Base-by-base conservation (phyloP, 2,329 filamentous ascomycete species). In the Lachnum nothofagi region DNA sequence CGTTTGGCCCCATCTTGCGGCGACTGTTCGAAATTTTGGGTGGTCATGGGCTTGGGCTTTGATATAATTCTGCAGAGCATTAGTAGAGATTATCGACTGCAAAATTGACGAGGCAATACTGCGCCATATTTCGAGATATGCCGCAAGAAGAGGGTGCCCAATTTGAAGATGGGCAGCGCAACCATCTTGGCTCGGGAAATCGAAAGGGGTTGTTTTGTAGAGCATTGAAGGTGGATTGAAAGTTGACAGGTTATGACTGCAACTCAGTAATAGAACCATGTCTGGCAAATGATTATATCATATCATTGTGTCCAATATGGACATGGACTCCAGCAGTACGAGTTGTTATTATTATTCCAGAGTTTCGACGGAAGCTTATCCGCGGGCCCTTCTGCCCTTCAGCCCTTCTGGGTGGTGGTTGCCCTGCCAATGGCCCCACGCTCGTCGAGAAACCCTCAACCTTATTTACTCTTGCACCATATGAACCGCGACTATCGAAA, bases 41-140 rank as follows among this genome's bases (percentile, higher is more conserved):
- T 85, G 81, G 37, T 84, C 80, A 60, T 85, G 81, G 41, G 81
- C 82, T 65, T 82, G 80, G 25, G 71, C 68, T 63, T 85, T 85
- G 61, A 85, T 85, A 56, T 71, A 79, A 63, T 84, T 85, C 81
- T 85, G 53, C 3, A 34, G 7, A 3, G 27, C 7, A 23, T 62
- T 46, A 60, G 57, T 37, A 7, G 34, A 14, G 50, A 23, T 27
- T 40, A 8, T 19, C 20, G 9, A 14, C 20, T 10, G 19, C 20
- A 20, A 20, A 41, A 16, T 12, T 39, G 12, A 19, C 10, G 16
- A 24, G 16, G 10, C 4, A 79, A 58, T 76, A 85, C 81, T 47
- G 82, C 81, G 62, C 81, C 81, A 72, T 85, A 85, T 68, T 85
- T 85, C 48, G 81, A 85, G 45, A 85, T 68, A 63, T 85, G 81